Base-by-base conservation (phyloP, 768 basidiomycete genomes). In the Postia placenta region DNA sequence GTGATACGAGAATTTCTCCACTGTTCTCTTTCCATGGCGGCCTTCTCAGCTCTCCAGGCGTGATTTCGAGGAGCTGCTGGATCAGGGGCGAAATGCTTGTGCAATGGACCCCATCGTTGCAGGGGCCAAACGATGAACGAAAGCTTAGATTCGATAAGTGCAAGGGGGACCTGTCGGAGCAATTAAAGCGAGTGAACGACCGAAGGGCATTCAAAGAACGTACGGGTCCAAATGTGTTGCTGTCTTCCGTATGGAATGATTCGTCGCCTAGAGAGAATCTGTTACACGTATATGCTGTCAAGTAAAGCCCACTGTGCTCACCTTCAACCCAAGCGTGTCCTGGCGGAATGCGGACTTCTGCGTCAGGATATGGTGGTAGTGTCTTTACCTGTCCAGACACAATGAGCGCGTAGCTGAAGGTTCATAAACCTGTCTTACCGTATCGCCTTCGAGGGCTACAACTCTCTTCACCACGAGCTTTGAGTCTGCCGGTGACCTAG, bases 301-400 rank as follows among this genome's bases (percentile, higher is more conserved):
- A 23, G 22, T 43, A 43, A 11, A 43, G 27, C 22, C 14, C 12
- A 3, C 19, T 14, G 36, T 11, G 47, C 69, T 44, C 45, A 80
- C 83, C 86, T 75, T 89, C 86, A 44, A 88, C 74, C 87, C 87
- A 89, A 35, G 80, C 70, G 51, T 87, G 80, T 1, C 83, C 83
- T 56, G 67, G 50, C 3, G 86, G 85, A 28, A 89, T 64, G 23
- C 50, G 60, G 6, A 82, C 76, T 49, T 78, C 70, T 3, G 67
- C 48, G 17, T 78, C 73, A 1, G 80, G 79, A 57, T 81, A 84
- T 3, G 85, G 85, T 19, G 85, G 79, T n/a, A 85, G 67, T 3
- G 87, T 85, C 55, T 75, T 74, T 0, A 89, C 60, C 66, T 67
- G 45, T 11, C 12, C 22, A 15, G 11, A 17, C 23, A 44, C 17